Base-by-base conservation (phyloP, 2,329 filamentous ascomycete species). In the Talaromyces sp. region DNA sequence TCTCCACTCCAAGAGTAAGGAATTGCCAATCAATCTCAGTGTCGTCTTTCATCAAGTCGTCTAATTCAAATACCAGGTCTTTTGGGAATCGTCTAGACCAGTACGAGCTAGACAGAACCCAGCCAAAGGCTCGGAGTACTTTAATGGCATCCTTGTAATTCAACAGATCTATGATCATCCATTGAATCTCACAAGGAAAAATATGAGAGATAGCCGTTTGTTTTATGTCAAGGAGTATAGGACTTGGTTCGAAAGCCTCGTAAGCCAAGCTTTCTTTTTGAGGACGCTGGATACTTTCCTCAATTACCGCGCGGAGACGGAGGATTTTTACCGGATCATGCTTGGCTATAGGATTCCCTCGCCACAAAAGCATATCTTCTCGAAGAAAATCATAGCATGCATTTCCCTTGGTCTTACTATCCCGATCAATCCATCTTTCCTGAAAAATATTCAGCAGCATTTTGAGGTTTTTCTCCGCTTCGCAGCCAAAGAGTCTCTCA, bases 111-210 rank as follows among this genome's bases (percentile, higher is more conserved):
- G 54, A 53, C 11, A 60, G 54, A 24, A 60, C 31, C 58, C 46
- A 57, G 35, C 54, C 58, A 53, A 57, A 54, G 3, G 58, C 58
- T 26, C 58, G 43, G 21, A 60, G 54, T 14, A 53, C 11, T 14
- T 38, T 3, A 19, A 46, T 54, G 26, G 57, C 57, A 0, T 60
- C 46, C 43, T 51, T 57, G 43, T 60, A 60, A 43, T 26, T 17
- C 54, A 60, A 29, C 26, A 56, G 31, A 46, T 60, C 54, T 11
- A 60, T 14, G 12, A 60, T 57, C 46, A 60, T 26, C 14, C 54
- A 60, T 70, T 48, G 70, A 68, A 59, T 72, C 70, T 52, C 66
- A 65, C 50, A 64, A 64, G 32, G 62, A 56, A 27, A 64, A 63
- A 32, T 63, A 65, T 9, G 63, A 64, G 32, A 52, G 63, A 63